Evolutionary conservation across 1,284 basidiomycete species (phyloP), one percentile per base, ranked within the genome.

Genomic region (Porogramme epimiltina): DNA sequence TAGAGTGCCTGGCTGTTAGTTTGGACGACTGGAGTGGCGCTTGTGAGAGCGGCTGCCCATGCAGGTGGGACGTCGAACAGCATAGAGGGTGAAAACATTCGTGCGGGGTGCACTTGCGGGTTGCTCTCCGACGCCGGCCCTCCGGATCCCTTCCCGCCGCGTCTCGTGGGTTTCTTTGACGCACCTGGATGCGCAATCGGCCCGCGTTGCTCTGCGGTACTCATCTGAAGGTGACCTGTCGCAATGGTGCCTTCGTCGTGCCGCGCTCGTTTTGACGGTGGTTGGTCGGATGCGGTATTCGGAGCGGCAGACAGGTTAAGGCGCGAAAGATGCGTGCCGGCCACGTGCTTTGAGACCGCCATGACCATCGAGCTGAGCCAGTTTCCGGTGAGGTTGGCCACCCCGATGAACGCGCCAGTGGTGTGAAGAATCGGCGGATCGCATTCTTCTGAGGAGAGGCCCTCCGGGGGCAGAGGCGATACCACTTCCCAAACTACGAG

Each of bases 311-410:
- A n/a, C 16, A 42, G 40, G 40, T 42, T 25, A 20, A 49, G 25
- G 16, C 11, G 15, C 19, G 41, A 23, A 5, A 49, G 25, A 19
- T 49, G 41, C 19, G 36, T 20, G n/a, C 34, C 28, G 42, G 36
- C 34, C 9, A 50, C 18, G 18, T 33, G 22, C 31, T 39, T 50
- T 3, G 41, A 39, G 26, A 45, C 49, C 9, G 41, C 24, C 25
- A 38, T 31, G 16, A 24, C 4, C 42, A 45, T 50, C 2, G 20
- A 13, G 6, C n/a, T n/a, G 3, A 45, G 18, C 49, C 49, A 50
- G 19, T 43, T 49, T 11, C 41, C 41, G 16, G 49, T 50, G 26
- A 50, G 25, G 24, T 50, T 45, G 4, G 28, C 15, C 3, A 44
- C 20, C 2, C 28, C 36, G 9, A 37, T 39, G 5, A 24, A 22